These are phyloP conservation scores for Ophiocordyceps robertsii DNA, from an alignment of 2,329 filamentous ascomycete genomes.

Conservation along the genomic window DNA sequence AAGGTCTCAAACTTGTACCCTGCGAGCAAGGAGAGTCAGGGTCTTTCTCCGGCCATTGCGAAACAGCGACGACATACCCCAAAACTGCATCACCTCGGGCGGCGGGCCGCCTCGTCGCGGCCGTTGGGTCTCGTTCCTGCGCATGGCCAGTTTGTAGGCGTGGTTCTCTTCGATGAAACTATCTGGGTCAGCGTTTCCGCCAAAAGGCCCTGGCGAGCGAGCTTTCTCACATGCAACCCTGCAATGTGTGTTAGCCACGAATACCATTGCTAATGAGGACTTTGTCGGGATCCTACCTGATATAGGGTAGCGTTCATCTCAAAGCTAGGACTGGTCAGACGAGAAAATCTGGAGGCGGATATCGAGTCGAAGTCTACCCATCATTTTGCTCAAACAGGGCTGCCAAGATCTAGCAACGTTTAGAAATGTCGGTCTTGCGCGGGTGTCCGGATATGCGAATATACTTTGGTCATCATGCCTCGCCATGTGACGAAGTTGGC, in stretches of 20 bases:
- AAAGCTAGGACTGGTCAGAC: slow-evolving; percentile 42
- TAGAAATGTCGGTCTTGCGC: background rate
- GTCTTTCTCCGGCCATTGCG: background rate
- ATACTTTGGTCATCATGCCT: slow-evolving; percentile 96
- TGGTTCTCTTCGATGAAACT: slow-evolving; percentile 94
- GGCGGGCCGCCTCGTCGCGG: slow-evolving; percentile 28
- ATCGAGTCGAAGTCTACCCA: slow-evolving; percentile 33
- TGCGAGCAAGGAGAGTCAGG: slow-evolving; percentile 16
- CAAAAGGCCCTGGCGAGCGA: too few relatives aligned
- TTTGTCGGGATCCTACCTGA: slow-evolving; percentile 42
- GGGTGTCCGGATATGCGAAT: slow-evolving; percentile 2
- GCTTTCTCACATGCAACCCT: slow-evolving; percentile 40
- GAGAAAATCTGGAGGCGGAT: background rate
- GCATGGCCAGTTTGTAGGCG: slow-evolving; percentile 51
- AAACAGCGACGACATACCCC: slow-evolving; percentile 45
- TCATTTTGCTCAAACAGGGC: slow-evolving; percentile 71
- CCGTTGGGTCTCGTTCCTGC: slow-evolving; percentile 35
- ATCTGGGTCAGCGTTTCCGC: background rate
- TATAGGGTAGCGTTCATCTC: slow-evolving; percentile 93
- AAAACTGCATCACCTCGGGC: slow-evolving; percentile 79
- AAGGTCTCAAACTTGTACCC: slow-evolving; percentile 96
- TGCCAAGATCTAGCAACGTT: slow-evolving; percentile 59
- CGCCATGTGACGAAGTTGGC: slow-evolving; percentile 84
- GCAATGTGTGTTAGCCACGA: slow-evolving; percentile 5
- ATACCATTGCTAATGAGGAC: slow-evolving; percentile 1